These are phyloP conservation scores for Chlorella variabilis DNA, from an alignment of 163 green algal genomes.

Conservation along the genomic window DNA sequence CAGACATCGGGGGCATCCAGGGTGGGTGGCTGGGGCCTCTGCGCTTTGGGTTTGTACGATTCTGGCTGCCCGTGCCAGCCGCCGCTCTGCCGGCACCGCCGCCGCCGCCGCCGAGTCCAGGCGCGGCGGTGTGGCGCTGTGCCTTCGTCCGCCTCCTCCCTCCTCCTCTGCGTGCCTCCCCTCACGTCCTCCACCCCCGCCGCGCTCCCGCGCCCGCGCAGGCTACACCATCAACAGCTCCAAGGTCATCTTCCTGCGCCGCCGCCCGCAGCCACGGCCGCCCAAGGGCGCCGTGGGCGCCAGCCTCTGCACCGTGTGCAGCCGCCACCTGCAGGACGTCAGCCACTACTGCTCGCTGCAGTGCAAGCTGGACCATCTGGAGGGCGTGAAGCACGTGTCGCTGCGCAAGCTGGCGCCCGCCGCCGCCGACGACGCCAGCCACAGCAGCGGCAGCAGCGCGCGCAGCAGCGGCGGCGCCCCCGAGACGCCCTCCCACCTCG, in stretches of 20 bases:
- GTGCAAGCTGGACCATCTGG: constrained; percentile 54
- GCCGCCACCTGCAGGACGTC: constrained; percentile 53
- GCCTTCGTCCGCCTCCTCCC: neutral
- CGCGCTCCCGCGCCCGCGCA: neutral
- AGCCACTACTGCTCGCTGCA: constrained; percentile 55
- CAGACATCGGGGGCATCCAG: constrained; percentile 67
- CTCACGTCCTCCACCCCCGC: too few relatives aligned
- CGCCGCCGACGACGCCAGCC: neutral
- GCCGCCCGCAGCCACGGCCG: constrained; percentile 62
- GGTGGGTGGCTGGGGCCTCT: neutral
- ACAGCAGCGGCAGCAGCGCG: constrained; percentile 32
- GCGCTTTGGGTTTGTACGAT: neutral
- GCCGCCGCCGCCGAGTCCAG: too few relatives aligned
- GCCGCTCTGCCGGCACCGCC: too few relatives aligned
- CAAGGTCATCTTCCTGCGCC: constrained; percentile 71
- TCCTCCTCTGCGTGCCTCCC: neutral
- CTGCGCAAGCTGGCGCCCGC: constrained; percentile 3
- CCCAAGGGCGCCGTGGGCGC: constrained; percentile 51
- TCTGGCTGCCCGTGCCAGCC: neutral
- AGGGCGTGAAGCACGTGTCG: constrained; percentile 27
- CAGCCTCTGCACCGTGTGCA: constrained; percentile 51
- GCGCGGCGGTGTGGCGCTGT: too few relatives aligned
- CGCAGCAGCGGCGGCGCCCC: constrained; percentile 19
- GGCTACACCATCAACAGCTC: constrained; percentile 41
- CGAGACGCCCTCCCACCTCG: constrained; percentile 13